These are phyloP conservation scores for Stylonectria norvegica DNA, from an alignment of 2,329 filamentous ascomycete species.

Conservation along the genomic window DNA sequence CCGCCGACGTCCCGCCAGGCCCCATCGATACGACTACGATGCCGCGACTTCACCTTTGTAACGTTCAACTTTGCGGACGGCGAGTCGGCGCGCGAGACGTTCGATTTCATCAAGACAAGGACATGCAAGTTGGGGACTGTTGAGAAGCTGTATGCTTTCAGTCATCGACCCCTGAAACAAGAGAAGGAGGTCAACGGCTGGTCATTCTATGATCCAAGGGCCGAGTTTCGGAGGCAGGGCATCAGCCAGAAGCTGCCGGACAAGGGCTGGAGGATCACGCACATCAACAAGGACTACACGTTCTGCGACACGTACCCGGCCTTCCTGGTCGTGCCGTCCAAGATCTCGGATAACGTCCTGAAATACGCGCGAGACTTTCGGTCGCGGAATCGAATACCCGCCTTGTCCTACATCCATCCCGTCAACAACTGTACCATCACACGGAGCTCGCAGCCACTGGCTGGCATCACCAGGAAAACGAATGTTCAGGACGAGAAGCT, in stretches of 20 bases:
- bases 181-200: slow-evolving; percentile 78
- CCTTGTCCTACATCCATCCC: slow-evolving; percentile 89
- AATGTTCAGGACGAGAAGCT: slow-evolving; percentile 96
- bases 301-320: slow-evolving; percentile 94
- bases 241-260: slow-evolving; percentile 76
- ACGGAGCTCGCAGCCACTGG: slow-evolving; percentile 85
- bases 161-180: slow-evolving; percentile 68
- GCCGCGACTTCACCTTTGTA: slow-evolving; percentile 90
- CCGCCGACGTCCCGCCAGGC: slow-evolving; percentile 65
- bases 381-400: slow-evolving; percentile 83
- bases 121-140: slow-evolving; percentile 80
- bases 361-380: slow-evolving; percentile 90
- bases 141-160: slow-evolving; percentile 89
- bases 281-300: slow-evolving; percentile 83
- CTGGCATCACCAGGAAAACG: slow-evolving; percentile 80
- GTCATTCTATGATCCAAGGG: slow-evolving; percentile 78
- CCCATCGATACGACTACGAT: slow-evolving; percentile 81
- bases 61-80: slow-evolving; percentile 83
- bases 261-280: slow-evolving; percentile 83
- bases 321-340: slow-evolving; percentile 76
- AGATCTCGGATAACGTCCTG: slow-evolving; percentile 93
- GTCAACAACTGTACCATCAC: slow-evolving; percentile 97
- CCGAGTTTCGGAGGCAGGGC: slow-evolving; percentile 84
- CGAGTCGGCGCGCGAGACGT: slow-evolving; percentile 74
- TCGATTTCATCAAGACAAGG: slow-evolving; percentile 76